Evolutionary conservation across 345 rosid species (phyloP).

Genomic region (Arabidopsis arenosa): DNA sequence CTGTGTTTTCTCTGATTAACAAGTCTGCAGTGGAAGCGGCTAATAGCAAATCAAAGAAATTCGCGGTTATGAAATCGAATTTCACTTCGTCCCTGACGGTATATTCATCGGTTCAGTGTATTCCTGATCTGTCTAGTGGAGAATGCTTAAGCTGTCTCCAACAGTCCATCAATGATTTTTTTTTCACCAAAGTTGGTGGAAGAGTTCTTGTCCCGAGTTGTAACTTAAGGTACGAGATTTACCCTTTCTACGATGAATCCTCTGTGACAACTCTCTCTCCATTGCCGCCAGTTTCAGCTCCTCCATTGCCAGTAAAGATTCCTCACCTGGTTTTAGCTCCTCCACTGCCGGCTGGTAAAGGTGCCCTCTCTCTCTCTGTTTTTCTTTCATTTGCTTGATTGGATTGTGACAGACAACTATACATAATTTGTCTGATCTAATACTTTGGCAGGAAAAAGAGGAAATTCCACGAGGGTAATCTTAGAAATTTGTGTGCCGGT

Average conservation of each 20-base stretch:
- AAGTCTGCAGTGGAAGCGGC: slow-evolving; percentile 31
- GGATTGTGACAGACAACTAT: no score
- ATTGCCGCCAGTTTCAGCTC: not conserved
- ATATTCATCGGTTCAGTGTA: slow-evolving; percentile 53
- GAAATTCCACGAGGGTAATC: no score
- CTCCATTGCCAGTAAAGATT: not conserved
- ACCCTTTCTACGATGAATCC: slow-evolving; percentile 42
- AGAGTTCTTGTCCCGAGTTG: slow-evolving; percentile 54
- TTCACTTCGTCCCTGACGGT: slow-evolving; percentile 12
- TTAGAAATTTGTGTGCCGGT: no score
- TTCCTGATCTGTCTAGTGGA: slow-evolving; percentile 41
- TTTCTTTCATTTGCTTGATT: no score
- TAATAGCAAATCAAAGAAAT: slow-evolving; percentile 12
- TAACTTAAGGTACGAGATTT: slow-evolving; percentile 53
- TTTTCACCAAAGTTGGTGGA: slow-evolving; percentile 48
- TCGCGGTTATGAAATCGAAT: slow-evolving; percentile 33
- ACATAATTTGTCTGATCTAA: no score
- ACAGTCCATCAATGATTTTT: not conserved
- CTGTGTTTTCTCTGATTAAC: not conserved
- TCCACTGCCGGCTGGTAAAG: no score
- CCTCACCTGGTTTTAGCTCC: no score
- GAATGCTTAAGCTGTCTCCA: slow-evolving; percentile 47
- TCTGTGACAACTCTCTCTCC: not conserved
- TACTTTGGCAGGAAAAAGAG: no score
- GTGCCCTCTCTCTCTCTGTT: no score